Evolutionary conservation across 106 monocot genomes (phyloP).

Genomic region (Phalaenopsis aphrodite): DNA sequence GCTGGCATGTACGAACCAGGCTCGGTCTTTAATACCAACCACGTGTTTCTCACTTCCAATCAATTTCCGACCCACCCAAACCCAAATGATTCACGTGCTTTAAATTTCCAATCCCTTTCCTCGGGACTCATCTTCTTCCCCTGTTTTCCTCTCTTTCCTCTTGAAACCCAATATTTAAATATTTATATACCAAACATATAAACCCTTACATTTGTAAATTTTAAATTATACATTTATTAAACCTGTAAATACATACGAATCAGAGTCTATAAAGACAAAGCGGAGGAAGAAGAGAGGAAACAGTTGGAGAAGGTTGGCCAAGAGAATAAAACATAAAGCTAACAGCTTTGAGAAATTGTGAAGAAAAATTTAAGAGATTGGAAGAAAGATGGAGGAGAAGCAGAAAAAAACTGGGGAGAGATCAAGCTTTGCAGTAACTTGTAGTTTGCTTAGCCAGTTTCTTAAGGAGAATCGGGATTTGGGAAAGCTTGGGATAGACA

Average conservation of each 20-base stretch:
- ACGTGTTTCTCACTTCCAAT: no score
- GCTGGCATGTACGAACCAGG: no score
- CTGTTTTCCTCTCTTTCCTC: no score
- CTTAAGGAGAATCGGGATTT: slow-evolving; percentile 51
- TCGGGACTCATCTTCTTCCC: not conserved
- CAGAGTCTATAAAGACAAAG: not conserved
- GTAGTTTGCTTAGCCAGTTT: slow-evolving; percentile 50
- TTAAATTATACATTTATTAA: no score
- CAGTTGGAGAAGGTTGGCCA: not conserved
- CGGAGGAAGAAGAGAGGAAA: not conserved
- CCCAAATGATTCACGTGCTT: slow-evolving; percentile 6
- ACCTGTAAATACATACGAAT: no score
- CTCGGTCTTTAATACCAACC: no score
- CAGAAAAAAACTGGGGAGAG: not conserved
- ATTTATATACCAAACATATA: no score
- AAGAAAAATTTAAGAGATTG: not conserved
- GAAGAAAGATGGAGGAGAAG: slow-evolving; percentile 5
- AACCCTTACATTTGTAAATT: no score
- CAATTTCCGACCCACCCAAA: not conserved
- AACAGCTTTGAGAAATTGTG: not conserved
- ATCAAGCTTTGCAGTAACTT: slow-evolving; percentile 44
- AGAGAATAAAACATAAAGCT: not conserved
- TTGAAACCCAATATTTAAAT: not conserved
- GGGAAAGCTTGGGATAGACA: slow-evolving; percentile 8
- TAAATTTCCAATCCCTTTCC: not conserved